These are phyloP conservation scores for Beauveria caledonica DNA, from an alignment of 2,329 filamentous ascomycete species.

Conservation along the genomic window DNA sequence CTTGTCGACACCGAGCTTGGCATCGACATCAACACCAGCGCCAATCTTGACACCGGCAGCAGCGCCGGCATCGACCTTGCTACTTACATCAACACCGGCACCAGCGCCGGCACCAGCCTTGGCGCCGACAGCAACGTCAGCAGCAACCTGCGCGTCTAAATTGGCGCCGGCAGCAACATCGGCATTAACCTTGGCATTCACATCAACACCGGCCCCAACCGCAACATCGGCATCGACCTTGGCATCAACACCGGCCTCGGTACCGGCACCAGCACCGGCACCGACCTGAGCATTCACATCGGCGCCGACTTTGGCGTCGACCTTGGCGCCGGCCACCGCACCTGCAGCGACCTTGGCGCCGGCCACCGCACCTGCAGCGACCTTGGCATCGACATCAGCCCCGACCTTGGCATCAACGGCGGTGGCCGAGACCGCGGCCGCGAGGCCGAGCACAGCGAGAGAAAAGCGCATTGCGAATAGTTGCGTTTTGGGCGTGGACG, in stretches of 20 bases:
- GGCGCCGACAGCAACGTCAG: background rate
- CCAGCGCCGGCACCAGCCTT: background rate
- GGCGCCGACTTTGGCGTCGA: slow-evolving; percentile 21
- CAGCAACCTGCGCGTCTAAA: background rate
- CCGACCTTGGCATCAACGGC: background rate
- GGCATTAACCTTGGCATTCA: background rate
- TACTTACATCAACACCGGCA: background rate
- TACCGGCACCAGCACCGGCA: background rate
- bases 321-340: background rate
- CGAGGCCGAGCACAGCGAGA: slow-evolving; percentile 4
- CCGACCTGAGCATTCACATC: slow-evolving; percentile 16
- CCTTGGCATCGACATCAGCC: slow-evolving; percentile 16
- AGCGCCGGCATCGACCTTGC: slow-evolving; percentile 11
- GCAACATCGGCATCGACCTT: background rate
- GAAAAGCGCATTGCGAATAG: slow-evolving; percentile 2
- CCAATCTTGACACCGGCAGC: background rate
- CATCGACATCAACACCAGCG: background rate
- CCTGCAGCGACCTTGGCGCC: background rate
- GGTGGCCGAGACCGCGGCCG: slow-evolving; percentile 6
- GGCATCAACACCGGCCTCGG: background rate
- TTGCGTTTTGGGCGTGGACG: background rate
- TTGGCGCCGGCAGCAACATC: background rate
- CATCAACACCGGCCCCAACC: background rate
- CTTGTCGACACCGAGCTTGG: background rate
- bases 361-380: background rate